These are phyloP conservation scores for Angomonas ambiguus DNA, from an alignment of 208 protist genomes.

Conservation along the genomic window DNA sequence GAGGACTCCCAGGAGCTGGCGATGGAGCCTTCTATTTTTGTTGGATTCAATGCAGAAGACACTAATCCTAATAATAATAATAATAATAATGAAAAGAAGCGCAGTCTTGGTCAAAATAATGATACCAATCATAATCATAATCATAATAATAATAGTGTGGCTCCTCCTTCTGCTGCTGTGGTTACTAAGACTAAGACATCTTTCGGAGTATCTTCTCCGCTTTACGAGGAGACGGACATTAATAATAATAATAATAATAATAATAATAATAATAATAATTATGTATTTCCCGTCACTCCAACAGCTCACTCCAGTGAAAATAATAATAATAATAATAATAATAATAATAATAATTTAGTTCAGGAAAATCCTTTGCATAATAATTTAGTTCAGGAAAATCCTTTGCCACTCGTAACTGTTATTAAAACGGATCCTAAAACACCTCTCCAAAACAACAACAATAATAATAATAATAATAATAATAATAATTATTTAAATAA, in stretches of 20 bases:
- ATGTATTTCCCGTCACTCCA: not conserved
- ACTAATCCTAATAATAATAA: not conserved
- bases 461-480: not conserved
- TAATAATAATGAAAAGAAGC: not conserved
- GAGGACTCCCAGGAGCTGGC: not conserved
- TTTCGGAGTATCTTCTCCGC: slow-evolving; percentile 33
- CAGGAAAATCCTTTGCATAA: not conserved
- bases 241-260: slow-evolving; percentile 15
- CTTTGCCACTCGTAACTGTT: no score
- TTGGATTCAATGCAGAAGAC: not conserved
- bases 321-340: not conserved
- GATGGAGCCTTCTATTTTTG: not conserved
- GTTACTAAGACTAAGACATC: slow-evolving; percentile 32
- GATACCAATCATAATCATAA: not conserved
- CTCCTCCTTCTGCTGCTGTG: slow-evolving; percentile 34
- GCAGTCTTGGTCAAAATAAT: not conserved
- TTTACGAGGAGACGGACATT: slow-evolving; percentile 28
- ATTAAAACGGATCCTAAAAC: no score
- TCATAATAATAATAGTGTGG: not conserved
- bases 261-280: slow-evolving; percentile 1
- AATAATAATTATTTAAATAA: not conserved
- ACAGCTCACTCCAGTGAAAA: not conserved
- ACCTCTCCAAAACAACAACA: slow-evolving; percentile 1
- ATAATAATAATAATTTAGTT: slow-evolving; percentile 1
- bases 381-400: not conserved